A percentile compares a stretch with the other conserved stretches of the same genome.
These are phyloP conservation scores for Aspergillus aculeatus DNA, from an alignment of 2,329 filamentous ascomycete genomes.

Conservation along the genomic window DNA sequence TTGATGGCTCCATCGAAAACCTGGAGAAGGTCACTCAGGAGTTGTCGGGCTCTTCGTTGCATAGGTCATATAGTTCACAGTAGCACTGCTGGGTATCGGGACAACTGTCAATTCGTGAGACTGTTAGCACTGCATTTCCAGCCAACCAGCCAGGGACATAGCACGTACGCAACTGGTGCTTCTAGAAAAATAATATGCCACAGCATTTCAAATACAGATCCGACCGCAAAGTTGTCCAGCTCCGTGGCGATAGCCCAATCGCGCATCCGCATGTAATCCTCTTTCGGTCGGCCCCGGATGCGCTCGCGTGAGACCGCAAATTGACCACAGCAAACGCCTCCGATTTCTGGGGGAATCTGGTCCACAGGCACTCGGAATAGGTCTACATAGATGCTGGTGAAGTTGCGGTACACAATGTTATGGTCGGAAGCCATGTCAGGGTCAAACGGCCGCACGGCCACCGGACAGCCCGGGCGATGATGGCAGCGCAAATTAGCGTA, in stretches of 20 bases:
- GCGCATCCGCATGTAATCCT: conserved; percentile 22
- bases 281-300: conserved; percentile 17
- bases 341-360: conserved; percentile 12
- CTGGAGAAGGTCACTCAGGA: not conserved
- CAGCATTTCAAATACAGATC: conserved; percentile 24
- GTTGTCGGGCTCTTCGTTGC: not conserved
- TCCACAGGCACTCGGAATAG: conserved; percentile 11
- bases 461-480: conserved; percentile 35
- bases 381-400: conserved; percentile 16
- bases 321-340: conserved; percentile 23
- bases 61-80: conserved; percentile 31
- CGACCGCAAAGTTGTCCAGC: conserved; percentile 19
- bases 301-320: conserved; percentile 24
- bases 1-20: not conserved
- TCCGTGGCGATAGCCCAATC: conserved; percentile 18
- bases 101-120: conserved; percentile 6
- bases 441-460: conserved; percentile 29
- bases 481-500: conserved; percentile 39
- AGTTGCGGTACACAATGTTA: conserved; percentile 21
- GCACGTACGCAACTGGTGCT: conserved; percentile 18
- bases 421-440: conserved; percentile 22
- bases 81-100: conserved; percentile 12
- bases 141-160: not conserved
- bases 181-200: conserved; percentile 27
- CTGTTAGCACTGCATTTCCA: not conserved